These are phyloP conservation scores for Penicillium brasilianum DNA, from an alignment of 2,329 filamentous ascomycete species.

Conservation along the genomic window DNA sequence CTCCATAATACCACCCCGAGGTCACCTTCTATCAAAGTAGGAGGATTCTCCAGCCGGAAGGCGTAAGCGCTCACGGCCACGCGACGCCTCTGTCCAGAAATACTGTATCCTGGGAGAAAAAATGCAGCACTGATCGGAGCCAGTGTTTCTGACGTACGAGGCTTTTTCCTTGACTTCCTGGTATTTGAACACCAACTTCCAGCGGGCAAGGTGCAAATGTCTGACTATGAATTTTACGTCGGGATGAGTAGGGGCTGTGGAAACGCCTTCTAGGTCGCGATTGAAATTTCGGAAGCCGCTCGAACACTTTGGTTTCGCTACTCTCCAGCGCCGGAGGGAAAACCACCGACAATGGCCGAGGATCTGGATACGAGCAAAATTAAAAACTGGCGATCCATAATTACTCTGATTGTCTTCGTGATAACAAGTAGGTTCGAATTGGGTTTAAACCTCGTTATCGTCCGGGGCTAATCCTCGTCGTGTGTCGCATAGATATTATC, in stretches of 20 bases:
- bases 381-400: slow-evolving; percentile 69
- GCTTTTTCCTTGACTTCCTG: slow-evolving; percentile 15
- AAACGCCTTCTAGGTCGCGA: background rate
- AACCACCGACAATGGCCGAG: slow-evolving; percentile 31
- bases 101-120: background rate
- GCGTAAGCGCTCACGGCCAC: background rate
- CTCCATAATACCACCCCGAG: background rate
- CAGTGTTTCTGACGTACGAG: background rate
- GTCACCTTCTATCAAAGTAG: background rate
- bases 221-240: slow-evolving; percentile 10
- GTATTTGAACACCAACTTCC: slow-evolving; percentile 12
- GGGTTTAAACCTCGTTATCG: background rate
- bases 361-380: slow-evolving; percentile 62
- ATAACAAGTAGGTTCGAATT: slow-evolving; percentile 65
- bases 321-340: background rate
- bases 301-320: background rate
- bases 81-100: background rate
- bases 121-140: background rate
- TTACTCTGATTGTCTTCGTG: slow-evolving; percentile 72
- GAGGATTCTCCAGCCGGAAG: background rate
- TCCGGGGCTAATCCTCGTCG: background rate
- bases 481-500: slow-evolving; percentile 61
- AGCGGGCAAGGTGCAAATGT: slow-evolving; percentile 5
- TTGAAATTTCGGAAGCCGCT: background rate
- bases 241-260: background rate